Conservation (phyloP, 78 protist genomes). For the Acrasis kona region DNA sequence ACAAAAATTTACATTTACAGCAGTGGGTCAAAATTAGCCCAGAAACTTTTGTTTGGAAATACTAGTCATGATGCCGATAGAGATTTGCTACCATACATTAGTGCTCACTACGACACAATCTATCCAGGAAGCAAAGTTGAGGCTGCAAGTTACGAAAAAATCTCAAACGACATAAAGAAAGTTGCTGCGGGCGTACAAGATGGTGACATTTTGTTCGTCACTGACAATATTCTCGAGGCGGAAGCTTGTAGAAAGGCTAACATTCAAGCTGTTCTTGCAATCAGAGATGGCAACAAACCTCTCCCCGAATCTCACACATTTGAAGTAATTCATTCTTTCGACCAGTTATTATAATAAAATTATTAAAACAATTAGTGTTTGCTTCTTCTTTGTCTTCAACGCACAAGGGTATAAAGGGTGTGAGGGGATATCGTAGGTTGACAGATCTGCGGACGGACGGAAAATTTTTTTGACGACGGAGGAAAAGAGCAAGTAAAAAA, state of each 20-base stretch:
- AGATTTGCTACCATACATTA: slow-evolving; percentile 19
- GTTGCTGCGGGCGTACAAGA: background rate
- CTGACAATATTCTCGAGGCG: slow-evolving; percentile 58
- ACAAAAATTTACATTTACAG: slow-evolving; percentile 49
- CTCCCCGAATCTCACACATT: background rate
- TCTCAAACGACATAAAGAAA: slow-evolving; percentile 12
- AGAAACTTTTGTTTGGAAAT: slow-evolving; percentile 55
- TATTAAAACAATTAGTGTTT: no score
- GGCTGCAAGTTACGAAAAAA: slow-evolving; percentile 22
- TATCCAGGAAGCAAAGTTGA: slow-evolving; percentile 35
- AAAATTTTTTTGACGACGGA: no score
- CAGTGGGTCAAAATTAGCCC: slow-evolving; percentile 62
- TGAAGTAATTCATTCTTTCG: background rate
- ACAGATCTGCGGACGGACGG: no score
- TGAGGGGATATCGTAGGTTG: no score
- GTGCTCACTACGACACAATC: slow-evolving; percentile 64
- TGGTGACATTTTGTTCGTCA: slow-evolving; percentile 31
- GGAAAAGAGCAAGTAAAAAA: no score
- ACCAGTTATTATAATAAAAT: background rate
- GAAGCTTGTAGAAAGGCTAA: slow-evolving; percentile 26
- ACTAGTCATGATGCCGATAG: slow-evolving; percentile 21
- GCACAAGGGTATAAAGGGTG: no score
- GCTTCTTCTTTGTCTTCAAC: no score
- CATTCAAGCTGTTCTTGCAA: background rate
- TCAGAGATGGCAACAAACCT: slow-evolving; percentile 3